phyloP scores from a whole-genome alignment of 139 green algal species.

The Microglena sp. region DNA sequence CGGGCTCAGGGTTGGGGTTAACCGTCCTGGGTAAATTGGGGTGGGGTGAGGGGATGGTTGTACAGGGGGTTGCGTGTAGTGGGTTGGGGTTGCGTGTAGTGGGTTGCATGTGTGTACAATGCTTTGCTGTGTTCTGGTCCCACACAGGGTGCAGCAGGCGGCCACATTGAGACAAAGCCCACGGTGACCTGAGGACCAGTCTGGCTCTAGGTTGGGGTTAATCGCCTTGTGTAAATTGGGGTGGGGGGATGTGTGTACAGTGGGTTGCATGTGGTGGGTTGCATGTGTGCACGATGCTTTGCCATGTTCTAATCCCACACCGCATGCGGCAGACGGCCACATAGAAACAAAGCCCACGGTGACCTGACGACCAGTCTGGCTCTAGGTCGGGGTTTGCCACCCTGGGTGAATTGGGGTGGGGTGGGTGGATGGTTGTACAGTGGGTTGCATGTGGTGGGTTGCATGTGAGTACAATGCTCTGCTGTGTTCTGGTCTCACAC shows the following conservation, averaged over 20 bases:
- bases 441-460: neutral
- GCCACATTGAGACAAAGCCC: slow-evolving; percentile 66
- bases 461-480: too few species aligned
- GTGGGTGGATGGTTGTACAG: neutral
- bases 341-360: slow-evolving; percentile 72
- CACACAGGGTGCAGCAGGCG: neutral
- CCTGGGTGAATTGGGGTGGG: slow-evolving; percentile 6
- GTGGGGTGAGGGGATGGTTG: neutral
- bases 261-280: neutral
- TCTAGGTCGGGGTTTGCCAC: slow-evolving; percentile 54
- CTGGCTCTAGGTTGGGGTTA: slow-evolving; percentile 59
- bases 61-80: neutral
- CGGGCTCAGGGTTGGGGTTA: slow-evolving; percentile 59
- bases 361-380: slow-evolving; percentile 64
- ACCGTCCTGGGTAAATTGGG: slow-evolving; percentile 19
- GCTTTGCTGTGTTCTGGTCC: too few species aligned
- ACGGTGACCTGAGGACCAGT: slow-evolving; percentile 67
- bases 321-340: slow-evolving; percentile 14
- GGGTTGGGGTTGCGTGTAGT: neutral
- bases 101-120: too few species aligned
- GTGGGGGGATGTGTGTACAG: neutral
- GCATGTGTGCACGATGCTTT: too few species aligned
- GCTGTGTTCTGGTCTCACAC: too few species aligned
- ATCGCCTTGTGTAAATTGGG: slow-evolving; percentile 20
- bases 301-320: too few species aligned